Percentiles rank a stretch among this genome's conserved stretches.
Conservation (phyloP, 805 yeast genomes). For the Metschnikowia shivogae region DNA sequence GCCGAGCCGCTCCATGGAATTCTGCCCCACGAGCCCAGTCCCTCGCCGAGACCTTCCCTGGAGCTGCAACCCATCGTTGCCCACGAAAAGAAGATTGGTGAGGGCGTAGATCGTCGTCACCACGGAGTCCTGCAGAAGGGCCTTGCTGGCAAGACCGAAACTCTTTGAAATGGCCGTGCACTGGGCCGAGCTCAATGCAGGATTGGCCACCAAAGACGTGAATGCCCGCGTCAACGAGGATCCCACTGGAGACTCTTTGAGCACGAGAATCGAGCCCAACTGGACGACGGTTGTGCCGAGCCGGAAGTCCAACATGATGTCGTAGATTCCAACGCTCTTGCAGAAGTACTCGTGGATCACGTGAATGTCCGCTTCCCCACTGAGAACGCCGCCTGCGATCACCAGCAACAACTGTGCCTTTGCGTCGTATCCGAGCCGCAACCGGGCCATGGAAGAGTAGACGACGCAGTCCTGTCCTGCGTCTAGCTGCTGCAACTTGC, state of each 20-base stretch:
- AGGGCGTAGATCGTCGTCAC: slow-evolving; percentile 82
- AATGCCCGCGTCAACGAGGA: slow-evolving; percentile 40
- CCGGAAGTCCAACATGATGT: slow-evolving; percentile 49
- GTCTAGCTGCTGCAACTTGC: slow-evolving; percentile 47
- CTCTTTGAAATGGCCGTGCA: slow-evolving; percentile 52
- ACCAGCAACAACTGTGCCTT: slow-evolving; percentile 56
- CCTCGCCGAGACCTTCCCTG: slow-evolving; percentile 27
- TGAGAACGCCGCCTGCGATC: slow-evolving; percentile 52
- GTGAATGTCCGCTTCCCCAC: slow-evolving; percentile 43
- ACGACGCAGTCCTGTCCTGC: slow-evolving; percentile 55
- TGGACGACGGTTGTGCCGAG: slow-evolving; percentile 51
- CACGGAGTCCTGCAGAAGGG: slow-evolving; percentile 73
- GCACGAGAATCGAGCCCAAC: slow-evolving; percentile 53
- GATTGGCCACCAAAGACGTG: slow-evolving; percentile 54
- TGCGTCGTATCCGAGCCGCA: slow-evolving; percentile 49
- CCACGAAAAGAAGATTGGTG: slow-evolving; percentile 64
- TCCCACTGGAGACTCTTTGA: slow-evolving; percentile 35
- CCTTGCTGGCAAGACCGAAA: slow-evolving; percentile 63
- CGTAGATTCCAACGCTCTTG: slow-evolving; percentile 48
- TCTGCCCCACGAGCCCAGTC: slow-evolving; percentile 25
- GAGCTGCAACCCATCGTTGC: slow-evolving; percentile 36
- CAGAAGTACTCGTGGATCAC: slow-evolving; percentile 45
- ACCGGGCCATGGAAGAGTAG: slow-evolving; percentile 45
- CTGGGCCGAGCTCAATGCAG: slow-evolving; percentile 42
- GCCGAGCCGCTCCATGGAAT: slow-evolving; percentile 3